Conservation (phyloP, 352 stramenopile species). For the Phytophthora pinifolia region DNA sequence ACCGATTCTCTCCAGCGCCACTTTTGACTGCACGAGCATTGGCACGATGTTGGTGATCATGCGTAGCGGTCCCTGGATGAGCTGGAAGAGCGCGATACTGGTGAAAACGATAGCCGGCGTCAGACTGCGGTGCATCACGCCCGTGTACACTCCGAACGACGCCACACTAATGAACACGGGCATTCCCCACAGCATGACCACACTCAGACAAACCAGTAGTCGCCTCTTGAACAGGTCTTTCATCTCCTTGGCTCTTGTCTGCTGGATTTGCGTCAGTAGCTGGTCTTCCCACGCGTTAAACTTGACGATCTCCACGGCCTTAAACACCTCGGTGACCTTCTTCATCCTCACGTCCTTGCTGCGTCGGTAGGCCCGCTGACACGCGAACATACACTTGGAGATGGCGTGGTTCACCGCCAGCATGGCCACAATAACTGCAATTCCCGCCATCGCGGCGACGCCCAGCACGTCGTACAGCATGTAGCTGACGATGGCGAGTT, state of each 20-base stretch:
- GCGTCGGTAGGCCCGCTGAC: slow-evolving; percentile 26
- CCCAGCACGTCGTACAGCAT: slow-evolving; percentile 50
- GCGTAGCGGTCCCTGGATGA: slow-evolving; percentile 60
- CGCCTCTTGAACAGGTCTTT: slow-evolving; percentile 31
- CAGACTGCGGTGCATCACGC: slow-evolving; percentile 83
- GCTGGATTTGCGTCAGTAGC: slow-evolving; percentile 65
- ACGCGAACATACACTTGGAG: slow-evolving; percentile 32
- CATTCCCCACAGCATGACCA: slow-evolving; percentile 47
- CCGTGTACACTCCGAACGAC: slow-evolving; percentile 46
- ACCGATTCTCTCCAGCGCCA: slow-evolving; percentile 72
- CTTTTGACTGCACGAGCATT: slow-evolving; percentile 84
- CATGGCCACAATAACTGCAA: slow-evolving; percentile 41
- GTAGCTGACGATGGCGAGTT: slow-evolving; percentile 44
- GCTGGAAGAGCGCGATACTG: slow-evolving; percentile 71
- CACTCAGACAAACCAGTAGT: slow-evolving; percentile 31
- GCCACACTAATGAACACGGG: slow-evolving; percentile 49
- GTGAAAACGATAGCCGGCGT: slow-evolving; percentile 69
- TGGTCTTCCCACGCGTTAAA: slow-evolving; percentile 91
- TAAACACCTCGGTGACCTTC: slow-evolving; percentile 57
- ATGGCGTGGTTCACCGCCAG: slow-evolving; percentile 39
- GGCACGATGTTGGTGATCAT: slow-evolving; percentile 49
- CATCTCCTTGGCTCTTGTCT: slow-evolving; percentile 36
- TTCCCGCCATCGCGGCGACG: slow-evolving; percentile 37
- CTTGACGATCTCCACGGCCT: slow-evolving; percentile 91
- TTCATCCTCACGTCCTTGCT: slow-evolving; percentile 63